phyloP scores from a whole-genome alignment of 2,329 filamentous ascomycete genomes.

The Monilinia polystroma region DNA sequence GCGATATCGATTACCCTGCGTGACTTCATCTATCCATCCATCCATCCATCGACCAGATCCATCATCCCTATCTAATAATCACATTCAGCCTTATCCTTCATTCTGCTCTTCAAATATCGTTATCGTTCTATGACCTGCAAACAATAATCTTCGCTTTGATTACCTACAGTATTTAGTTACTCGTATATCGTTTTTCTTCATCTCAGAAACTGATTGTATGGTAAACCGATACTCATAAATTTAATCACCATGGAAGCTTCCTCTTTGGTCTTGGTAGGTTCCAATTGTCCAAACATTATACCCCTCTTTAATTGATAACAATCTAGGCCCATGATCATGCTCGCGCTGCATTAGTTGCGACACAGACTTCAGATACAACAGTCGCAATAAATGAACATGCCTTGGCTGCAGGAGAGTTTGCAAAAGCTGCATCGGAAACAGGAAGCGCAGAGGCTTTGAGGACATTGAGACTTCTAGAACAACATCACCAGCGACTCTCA shows the following conservation, averaged over 20 bases:
- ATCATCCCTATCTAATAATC: neutral
- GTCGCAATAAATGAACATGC: slow-evolving; percentile 87
- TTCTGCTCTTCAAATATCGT: neutral
- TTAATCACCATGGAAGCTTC: slow-evolving; percentile 62
- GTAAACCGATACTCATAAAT: neutral
- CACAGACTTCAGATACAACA: slow-evolving; percentile 66
- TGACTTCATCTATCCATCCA: too few species aligned
- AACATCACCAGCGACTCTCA: slow-evolving; percentile 82
- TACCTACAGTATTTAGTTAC: neutral
- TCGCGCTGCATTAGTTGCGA: slow-evolving; percentile 75
- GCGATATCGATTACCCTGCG: too few species aligned
- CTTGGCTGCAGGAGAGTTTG: slow-evolving; percentile 83
- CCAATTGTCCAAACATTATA: slow-evolving; percentile 15
- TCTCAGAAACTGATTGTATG: neutral
- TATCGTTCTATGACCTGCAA: neutral
- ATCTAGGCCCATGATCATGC: slow-evolving; percentile 82
- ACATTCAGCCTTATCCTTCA: neutral
- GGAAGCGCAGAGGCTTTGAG: slow-evolving; percentile 71
- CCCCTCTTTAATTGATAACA: slow-evolving; percentile 14
- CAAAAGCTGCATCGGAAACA: slow-evolving; percentile 74
- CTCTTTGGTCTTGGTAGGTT: slow-evolving; percentile 61
- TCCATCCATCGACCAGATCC: too few species aligned
- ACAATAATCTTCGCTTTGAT: neutral
- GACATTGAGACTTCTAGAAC: slow-evolving; percentile 79
- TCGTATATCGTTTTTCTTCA: neutral